phyloP scores from a whole-genome alignment of 208 protist genomes.

The Trypanosoma rangeli region DNA sequence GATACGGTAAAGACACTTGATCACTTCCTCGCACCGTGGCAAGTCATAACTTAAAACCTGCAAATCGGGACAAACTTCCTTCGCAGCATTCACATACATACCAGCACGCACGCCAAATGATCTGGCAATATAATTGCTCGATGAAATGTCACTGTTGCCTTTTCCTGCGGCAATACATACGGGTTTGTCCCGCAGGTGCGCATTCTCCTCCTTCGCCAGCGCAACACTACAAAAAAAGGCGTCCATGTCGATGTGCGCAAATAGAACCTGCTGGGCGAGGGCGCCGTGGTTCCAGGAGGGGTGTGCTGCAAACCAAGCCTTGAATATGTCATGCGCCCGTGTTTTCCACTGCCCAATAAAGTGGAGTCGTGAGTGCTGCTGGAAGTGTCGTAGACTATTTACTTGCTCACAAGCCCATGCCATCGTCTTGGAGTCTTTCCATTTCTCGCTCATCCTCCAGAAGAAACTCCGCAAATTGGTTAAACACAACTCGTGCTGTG shows the following conservation, averaged over 20 bases:
- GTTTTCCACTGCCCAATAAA: constrained; percentile 94
- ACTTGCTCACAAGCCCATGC: constrained; percentile 37
- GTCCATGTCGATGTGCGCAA: constrained; percentile 94
- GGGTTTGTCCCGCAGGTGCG: constrained; percentile 67
- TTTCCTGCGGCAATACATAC: constrained; percentile 86
- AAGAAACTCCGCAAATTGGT: constrained; percentile 32
- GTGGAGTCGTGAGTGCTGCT: constrained; percentile 89
- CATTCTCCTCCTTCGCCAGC: constrained; percentile 79
- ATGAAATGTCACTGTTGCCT: constrained; percentile 91
- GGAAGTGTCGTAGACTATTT: constrained; percentile 87
- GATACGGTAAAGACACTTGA: constrained; percentile 71
- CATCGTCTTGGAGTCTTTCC: constrained; percentile 3
- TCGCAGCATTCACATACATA: constrained; percentile 90
- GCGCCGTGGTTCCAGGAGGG: constrained; percentile 72
- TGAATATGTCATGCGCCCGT: constrained; percentile 65
- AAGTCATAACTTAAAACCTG: constrained; percentile 91
- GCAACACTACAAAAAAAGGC: constrained; percentile 94
- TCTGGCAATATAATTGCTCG: constrained; percentile 92
- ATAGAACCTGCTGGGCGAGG: constrained; percentile 50
- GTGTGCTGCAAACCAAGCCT: constrained; percentile 53
- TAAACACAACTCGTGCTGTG: constrained; percentile 32
- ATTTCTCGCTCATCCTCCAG: constrained; percentile 23
- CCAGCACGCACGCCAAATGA: constrained; percentile 82
- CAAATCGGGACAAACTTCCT: constrained; percentile 85
- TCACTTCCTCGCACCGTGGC: constrained; percentile 55